phyloP scores from a whole-genome alignment of 2,329 filamentous ascomycete genomes.

The Madurella fahalii region DNA sequence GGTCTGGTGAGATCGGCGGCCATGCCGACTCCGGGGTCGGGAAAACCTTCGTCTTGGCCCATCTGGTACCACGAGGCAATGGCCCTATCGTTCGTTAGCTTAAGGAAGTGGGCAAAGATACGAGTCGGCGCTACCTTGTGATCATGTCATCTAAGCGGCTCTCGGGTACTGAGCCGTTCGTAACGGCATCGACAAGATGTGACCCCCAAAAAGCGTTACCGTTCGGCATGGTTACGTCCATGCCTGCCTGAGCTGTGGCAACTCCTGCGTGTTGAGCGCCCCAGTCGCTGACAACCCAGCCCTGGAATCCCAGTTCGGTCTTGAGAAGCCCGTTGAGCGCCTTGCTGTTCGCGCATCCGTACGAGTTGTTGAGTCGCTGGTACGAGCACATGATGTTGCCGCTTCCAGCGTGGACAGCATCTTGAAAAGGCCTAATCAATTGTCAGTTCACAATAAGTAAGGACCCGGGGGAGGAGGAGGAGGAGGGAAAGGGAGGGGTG shows the following conservation, averaged over 20 bases:
- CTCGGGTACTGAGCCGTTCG: slow-evolving; percentile 55
- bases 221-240: slow-evolving; percentile 68
- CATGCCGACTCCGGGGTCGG: slow-evolving; percentile 49
- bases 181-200: slow-evolving; percentile 57
- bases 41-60: slow-evolving; percentile 47
- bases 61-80: slow-evolving; percentile 55
- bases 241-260: slow-evolving; percentile 57
- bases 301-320: slow-evolving; percentile 56
- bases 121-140: slow-evolving; percentile 31
- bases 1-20: slow-evolving; percentile 44
- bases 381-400: slow-evolving; percentile 60
- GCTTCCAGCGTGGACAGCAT: slow-evolving; percentile 60
- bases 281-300: slow-evolving; percentile 68
- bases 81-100: slow-evolving; percentile 29
- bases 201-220: slow-evolving; percentile 39
- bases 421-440: slow-evolving; percentile 60
- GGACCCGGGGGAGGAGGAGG: background rate
- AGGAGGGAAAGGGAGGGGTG: background rate
- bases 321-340: slow-evolving; percentile 64
- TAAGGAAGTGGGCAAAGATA: background rate
- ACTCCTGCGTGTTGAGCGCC: slow-evolving; percentile 61
- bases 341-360: slow-evolving; percentile 66
- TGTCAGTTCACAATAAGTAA: background rate
- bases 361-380: slow-evolving; percentile 68
- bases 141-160: slow-evolving; percentile 60